Evolutionary conservation across 352 stramenopile genomes (phyloP), one percentile per base, ranked within the genome.

Genomic region (Globisporangium canariense): DNA sequence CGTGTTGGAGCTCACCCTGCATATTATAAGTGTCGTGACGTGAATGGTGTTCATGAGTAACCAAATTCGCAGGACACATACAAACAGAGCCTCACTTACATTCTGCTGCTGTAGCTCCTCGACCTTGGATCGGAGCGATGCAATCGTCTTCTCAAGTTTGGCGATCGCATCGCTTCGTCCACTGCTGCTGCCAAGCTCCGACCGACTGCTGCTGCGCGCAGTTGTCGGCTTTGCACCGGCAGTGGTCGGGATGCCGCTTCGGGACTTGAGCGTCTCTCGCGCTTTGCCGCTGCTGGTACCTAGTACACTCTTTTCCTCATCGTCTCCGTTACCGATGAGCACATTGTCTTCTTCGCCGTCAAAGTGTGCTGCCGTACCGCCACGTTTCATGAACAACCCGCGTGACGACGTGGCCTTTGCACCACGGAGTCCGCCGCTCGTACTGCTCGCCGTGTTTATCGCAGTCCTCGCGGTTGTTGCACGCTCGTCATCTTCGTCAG

Each of bases 71-170:
- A 51, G 22, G 20, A 51, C 55, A 62, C 8, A 50, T 50, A 61
- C 14, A 60, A 3, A 50, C 46, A 49, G 56, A 45, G 32, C 47
- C 2, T 18, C 34, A 71, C 79, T 68, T 85, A 90, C 83, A 76
- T 92, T 92, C 65, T 88, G 84, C 56, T 84, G 81, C 55, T 90
- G 77, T 3, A 90, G 68, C 60, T 90, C 81, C 68, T 92, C 81
- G 6, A 90, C 58, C 63, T 88, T 92, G 34, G 62, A 46, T 6
- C 83, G 79, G 0, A 92, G 70, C 18, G 74, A 75, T 25, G 65
- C 69, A 40, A 88, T 77, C 5, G 81, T 87, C n/a, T 66, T 76
- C 56, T 92, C 81, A 18, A 92, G 65, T 62, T 89, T 89, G 16
- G 52, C 53, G 20, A 79, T 66, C 16, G 60, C 57, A 57, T 81